Base-by-base conservation (phyloP, 202 grass and related monocot species). In the Hordeum pubiflorum region DNA sequence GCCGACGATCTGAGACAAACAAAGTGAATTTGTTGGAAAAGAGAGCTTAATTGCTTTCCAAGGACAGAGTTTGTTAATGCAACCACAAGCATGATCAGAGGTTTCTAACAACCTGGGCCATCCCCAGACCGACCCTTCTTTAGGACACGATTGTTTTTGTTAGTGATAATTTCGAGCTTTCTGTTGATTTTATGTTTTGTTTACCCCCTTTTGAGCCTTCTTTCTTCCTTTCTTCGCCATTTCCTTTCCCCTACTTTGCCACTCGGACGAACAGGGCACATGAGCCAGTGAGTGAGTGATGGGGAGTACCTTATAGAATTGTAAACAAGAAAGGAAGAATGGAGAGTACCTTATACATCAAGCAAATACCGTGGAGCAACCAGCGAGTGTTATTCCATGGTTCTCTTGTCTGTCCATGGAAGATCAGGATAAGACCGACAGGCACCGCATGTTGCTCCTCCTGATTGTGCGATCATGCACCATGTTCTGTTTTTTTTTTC, bases 311-410 rank as follows among this genome's bases (percentile, higher is more conserved):
- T 83, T 86, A 52, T 74, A 75, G 7, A 54, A 54, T 54, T 54
- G 17, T n/a, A n/a, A 54, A 54, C 15, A n/a, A 54, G 50, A n/a
- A 54, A 54, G 50, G 15, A 54, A 54, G 50, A 17, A 50, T n/a
- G 44, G 43, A 18, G 72, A 82, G 79, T 86, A 82, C 67, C 52
- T 83, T 86, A 52, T 74, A 83, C 69, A 89, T 8, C 79, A 89
- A 83, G 54, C 52, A 44, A 86, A 63, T 44, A 68, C 29, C 63
- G 13, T 55, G 69, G 69, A 69, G 61, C 77, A 86, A 67, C 50
- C 29, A 43, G 26, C 37, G 17, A 39, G 18, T 56, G 72, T 86
- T 50, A 68, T 66, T 74, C 10, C 76, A 74, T 74, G 74, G 48
- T 68, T 72, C 72, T 13, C 20, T 27, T 63, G 72, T 33, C 63